Percentiles rank a stretch among this genome's conserved stretches.
Evolutionary conservation across 1,139 yeast species (phyloP).

Genomic region (Yarrowia galli): DNA sequence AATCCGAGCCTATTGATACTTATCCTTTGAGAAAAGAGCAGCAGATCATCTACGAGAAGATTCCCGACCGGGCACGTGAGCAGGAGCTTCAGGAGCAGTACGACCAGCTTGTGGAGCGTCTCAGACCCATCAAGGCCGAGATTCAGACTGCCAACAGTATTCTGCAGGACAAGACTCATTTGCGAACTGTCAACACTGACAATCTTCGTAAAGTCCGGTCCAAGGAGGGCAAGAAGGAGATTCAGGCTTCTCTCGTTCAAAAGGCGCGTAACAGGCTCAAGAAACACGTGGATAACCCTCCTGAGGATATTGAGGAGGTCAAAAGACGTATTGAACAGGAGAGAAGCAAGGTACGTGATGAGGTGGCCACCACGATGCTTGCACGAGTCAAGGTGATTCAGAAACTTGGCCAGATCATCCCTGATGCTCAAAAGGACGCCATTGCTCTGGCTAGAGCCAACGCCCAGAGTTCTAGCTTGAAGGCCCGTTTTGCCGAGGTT

Average conservation of each 20-base stretch:
- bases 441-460: background rate
- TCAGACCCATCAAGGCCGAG: background rate
- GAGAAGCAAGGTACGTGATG: background rate
- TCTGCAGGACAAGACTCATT: background rate
- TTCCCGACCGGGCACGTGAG: background rate
- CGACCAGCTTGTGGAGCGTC: background rate
- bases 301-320: background rate
- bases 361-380: background rate
- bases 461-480: background rate
- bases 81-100: background rate
- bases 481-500: background rate
- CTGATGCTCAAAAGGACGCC: background rate
- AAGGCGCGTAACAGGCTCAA: background rate
- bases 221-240: background rate
- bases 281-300: background rate
- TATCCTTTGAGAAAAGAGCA: background rate
- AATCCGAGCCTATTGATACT: conserved; percentile 9
- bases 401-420: background rate
- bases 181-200: background rate
- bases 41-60: conserved; percentile 24
- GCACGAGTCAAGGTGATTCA: background rate
- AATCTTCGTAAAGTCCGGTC: background rate
- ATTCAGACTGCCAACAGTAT: background rate
- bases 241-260: no score
- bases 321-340: background rate